Percentiles rank a stretch among this genome's conserved stretches.
Evolutionary conservation across 805 yeast species (phyloP).

Genomic region (Starmerella geochares): DNA sequence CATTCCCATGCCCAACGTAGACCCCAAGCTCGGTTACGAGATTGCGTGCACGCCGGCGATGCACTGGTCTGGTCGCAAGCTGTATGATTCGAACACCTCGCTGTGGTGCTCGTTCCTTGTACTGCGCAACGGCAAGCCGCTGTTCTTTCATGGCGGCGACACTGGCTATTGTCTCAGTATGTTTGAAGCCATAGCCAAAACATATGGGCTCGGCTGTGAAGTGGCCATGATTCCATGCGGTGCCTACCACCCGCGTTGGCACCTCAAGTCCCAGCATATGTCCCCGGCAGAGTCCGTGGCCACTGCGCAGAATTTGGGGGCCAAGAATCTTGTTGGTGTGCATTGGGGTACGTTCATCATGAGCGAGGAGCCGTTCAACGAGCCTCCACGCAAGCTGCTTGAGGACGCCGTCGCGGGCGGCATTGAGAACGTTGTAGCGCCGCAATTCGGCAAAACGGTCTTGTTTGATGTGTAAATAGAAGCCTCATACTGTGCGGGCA

Average conservation of each 20-base stretch:
- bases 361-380: conserved; percentile 78
- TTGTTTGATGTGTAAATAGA: conserved; percentile 29
- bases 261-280: conserved; percentile 78
- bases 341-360: conserved; percentile 95
- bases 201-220: conserved; percentile 44
- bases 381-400: conserved; percentile 58
- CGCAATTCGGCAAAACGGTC: conserved; percentile 66
- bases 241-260: conserved; percentile 92
- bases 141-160: conserved; percentile 88
- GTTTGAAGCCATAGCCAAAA: conserved; percentile 53
- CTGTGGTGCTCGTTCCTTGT: conserved; percentile 85
- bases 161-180: conserved; percentile 78
- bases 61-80: conserved; percentile 87
- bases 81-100: conserved; percentile 69
- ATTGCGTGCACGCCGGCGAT: conserved; percentile 79
- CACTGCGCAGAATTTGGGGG: conserved; percentile 53
- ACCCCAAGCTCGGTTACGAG: conserved; percentile 47
- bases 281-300: conserved; percentile 67
- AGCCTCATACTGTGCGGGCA: no score
- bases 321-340: conserved; percentile 65
- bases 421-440: conserved; percentile 43
- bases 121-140: conserved; percentile 53
- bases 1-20: conserved; percentile 35
- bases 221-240: conserved; percentile 84
- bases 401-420: conserved; percentile 39